phyloP scores from a whole-genome alignment of 2,329 filamentous ascomycete genomes.

The Colletotrichum tropicale region DNA sequence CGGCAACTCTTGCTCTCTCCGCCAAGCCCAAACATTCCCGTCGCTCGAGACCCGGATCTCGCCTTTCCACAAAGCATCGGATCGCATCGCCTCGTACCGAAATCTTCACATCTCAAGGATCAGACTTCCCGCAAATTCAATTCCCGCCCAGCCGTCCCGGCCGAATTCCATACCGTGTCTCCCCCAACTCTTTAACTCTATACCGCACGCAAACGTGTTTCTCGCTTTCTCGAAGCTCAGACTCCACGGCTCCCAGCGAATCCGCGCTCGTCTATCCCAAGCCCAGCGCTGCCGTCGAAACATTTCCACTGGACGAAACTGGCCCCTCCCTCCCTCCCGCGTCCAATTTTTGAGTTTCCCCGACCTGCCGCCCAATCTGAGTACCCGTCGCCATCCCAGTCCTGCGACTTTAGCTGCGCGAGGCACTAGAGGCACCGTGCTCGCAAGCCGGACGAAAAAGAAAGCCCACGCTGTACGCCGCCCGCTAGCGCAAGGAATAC shows the following conservation, averaged over 20 bases:
- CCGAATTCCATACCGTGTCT: neutral
- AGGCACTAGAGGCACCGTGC: slow-evolving; percentile 17
- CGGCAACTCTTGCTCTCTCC: neutral
- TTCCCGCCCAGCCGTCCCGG: neutral
- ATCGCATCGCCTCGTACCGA: neutral
- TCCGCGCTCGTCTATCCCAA: slow-evolving; percentile 2
- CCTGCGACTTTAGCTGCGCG: slow-evolving; percentile 20
- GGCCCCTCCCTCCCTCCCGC: neutral
- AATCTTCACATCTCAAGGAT: neutral
- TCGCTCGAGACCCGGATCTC: neutral
- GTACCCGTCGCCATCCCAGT: slow-evolving; percentile 15
- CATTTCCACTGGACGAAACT: slow-evolving; percentile 17
- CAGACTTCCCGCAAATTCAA: neutral
- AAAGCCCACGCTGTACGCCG: slow-evolving; percentile 1
- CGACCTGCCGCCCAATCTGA: slow-evolving; percentile 11
- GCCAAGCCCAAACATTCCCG: neutral
- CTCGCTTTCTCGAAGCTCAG: slow-evolving; percentile 1
- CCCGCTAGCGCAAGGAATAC: slow-evolving; percentile 18
- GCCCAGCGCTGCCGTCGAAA: slow-evolving; percentile 10
- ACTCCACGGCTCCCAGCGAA: slow-evolving; percentile 9
- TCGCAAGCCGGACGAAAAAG: slow-evolving; percentile 12
- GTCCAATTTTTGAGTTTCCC: slow-evolving; percentile 6
- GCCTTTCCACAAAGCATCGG: slow-evolving; percentile 8
- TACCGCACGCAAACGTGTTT: neutral
- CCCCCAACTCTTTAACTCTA: neutral